A percentile compares a stretch with the other conserved stretches of the same genome.
These are phyloP conservation scores for Pseudocercospora fijiensis DNA, from an alignment of 2,329 filamentous ascomycete genomes.

Conservation along the genomic window DNA sequence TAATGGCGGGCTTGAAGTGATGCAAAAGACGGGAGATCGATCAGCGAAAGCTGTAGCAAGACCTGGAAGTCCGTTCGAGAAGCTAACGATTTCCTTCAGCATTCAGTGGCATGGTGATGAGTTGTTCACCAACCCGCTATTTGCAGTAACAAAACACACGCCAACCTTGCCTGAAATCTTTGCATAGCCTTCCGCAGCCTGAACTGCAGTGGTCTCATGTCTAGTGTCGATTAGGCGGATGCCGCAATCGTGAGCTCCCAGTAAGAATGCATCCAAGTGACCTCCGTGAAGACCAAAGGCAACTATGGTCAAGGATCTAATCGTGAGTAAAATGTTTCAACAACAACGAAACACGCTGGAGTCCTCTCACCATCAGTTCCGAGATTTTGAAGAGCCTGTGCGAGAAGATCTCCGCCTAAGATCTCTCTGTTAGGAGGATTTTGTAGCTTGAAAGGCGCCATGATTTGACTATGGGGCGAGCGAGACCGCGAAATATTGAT, in stretches of 20 bases:
- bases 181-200: conserved; percentile 50
- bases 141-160: conserved; percentile 51
- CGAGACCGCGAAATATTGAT: not conserved
- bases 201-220: conserved; percentile 51
- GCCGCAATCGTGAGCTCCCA: conserved; percentile 44
- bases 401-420: conserved; percentile 48
- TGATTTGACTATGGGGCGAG: not conserved
- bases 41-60: conserved; percentile 50
- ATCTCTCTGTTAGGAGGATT: conserved; percentile 43
- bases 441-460: conserved; percentile 32
- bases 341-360: not conserved
- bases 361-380: conserved; percentile 36
- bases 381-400: conserved; percentile 45
- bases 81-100: conserved; percentile 34
- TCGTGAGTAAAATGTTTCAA: not conserved
- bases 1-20: conserved; percentile 48
- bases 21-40: conserved; percentile 46
- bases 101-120: not conserved
- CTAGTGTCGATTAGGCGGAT: conserved; percentile 49
- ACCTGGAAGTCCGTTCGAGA: conserved; percentile 49
- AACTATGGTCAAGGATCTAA: conserved; percentile 26
- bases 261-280: conserved; percentile 51
- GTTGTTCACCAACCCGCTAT: conserved; percentile 43
- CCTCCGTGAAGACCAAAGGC: conserved; percentile 52
- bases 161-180: conserved; percentile 48